These are phyloP conservation scores for Myriosclerotinia duriaeana DNA, from an alignment of 2,329 filamentous ascomycete species.

Conservation along the genomic window DNA sequence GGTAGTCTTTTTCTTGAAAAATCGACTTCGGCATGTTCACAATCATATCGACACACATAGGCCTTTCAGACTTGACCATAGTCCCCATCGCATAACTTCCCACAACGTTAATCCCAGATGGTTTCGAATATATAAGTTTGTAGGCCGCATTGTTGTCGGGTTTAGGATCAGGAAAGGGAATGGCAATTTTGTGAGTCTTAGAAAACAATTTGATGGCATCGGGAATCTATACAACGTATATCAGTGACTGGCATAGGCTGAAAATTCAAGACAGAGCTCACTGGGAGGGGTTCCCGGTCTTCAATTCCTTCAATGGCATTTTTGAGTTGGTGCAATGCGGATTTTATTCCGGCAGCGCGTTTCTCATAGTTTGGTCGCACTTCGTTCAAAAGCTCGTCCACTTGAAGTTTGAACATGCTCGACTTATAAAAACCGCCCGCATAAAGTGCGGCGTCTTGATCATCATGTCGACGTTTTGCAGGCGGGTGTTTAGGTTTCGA, in stretches of 20 bases:
- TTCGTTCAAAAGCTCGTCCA: conserved; percentile 61
- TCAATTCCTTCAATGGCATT: conserved; percentile 56
- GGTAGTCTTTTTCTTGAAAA: conserved; percentile 93
- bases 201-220: conserved; percentile 69
- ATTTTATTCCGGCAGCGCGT: conserved; percentile 53
- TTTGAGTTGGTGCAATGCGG: conserved; percentile 55
- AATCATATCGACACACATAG: conserved; percentile 73
- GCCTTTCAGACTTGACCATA: conserved; percentile 62
- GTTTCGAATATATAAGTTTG: conserved; percentile 75
- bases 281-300: conserved; percentile 48
- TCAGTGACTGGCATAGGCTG: conserved; percentile 18
- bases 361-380: conserved; percentile 59
- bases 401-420: conserved; percentile 65
- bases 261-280: conserved; percentile 32
- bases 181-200: conserved; percentile 63
- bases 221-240: conserved; percentile 52
- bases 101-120: conserved; percentile 78
- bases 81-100: conserved; percentile 82
- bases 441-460: conserved; percentile 44
- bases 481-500: conserved; percentile 23
- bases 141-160: conserved; percentile 76
- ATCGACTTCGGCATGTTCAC: conserved; percentile 77
- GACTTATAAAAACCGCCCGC: conserved; percentile 55
- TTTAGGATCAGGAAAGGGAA: conserved; percentile 82
- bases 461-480: conserved; percentile 30